These are phyloP conservation scores for Camellia oleifera DNA, from an alignment of 179 eudicot species.

Conservation along the genomic window DNA sequence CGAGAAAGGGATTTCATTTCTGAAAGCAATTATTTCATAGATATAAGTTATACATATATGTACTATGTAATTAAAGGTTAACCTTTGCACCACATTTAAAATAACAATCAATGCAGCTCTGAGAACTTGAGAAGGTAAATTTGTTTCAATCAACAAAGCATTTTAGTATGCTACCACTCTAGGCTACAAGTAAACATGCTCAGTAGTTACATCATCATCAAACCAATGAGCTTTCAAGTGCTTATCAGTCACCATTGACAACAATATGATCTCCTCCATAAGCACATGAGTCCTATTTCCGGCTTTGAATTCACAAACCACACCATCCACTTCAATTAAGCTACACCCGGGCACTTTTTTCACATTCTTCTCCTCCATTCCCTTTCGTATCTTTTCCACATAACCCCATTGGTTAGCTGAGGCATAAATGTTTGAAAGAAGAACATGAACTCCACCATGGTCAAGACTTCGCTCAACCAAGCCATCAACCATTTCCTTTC, in stretches of 20 bases:
- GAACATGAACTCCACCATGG: constrained; percentile 57
- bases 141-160: no score
- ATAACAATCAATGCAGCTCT: no score
- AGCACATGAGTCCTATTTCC: constrained; percentile 43
- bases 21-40: no score
- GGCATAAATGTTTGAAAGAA: constrained; percentile 82
- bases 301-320: constrained; percentile 54
- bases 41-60: no score
- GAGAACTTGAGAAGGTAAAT: no score
- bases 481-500: constrained; percentile 41
- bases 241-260: constrained; percentile 34
- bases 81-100: background rate
- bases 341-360: constrained; percentile 79
- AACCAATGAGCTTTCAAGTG: constrained; percentile 39
- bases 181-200: constrained; percentile 10
- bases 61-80: background rate
- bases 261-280: constrained; percentile 30
- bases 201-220: constrained; percentile 22
- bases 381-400: constrained; percentile 54
- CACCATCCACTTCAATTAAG: constrained; percentile 60
- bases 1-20: no score
- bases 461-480: constrained; percentile 42
- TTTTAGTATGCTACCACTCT: background rate
- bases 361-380: constrained; percentile 51
- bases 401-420: constrained; percentile 59